Percentiles rank a stretch among this genome's conserved stretches.
phyloP scores from a whole-genome alignment of 1,284 basidiomycete species.

The Cutaneotrichosporon sp. region DNA sequence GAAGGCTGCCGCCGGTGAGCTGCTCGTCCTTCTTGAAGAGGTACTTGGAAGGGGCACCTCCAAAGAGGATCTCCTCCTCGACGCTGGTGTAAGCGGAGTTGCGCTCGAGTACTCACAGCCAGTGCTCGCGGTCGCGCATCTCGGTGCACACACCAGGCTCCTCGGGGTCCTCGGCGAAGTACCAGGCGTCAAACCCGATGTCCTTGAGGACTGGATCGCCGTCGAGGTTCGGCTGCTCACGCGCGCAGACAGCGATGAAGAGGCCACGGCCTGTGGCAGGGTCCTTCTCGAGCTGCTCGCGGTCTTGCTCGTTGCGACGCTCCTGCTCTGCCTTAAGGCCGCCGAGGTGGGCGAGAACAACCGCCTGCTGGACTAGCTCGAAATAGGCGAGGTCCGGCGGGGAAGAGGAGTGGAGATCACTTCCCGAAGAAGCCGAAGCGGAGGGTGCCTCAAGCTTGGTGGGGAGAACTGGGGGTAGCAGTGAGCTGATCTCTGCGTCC shows the following conservation, averaged over 20 bases:
- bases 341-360: constrained; percentile 28
- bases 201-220: constrained; percentile 10
- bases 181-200: constrained; percentile 24
- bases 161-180: constrained; percentile 12
- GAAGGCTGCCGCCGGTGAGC: background rate
- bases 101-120: constrained; percentile 35
- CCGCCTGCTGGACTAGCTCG: constrained; percentile 39
- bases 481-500: background rate
- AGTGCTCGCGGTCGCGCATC: constrained; percentile 39
- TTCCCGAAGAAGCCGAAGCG: background rate
- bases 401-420: background rate
- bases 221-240: constrained; percentile 13
- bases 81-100: constrained; percentile 15
- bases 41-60: constrained; percentile 21
- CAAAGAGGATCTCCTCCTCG: constrained; percentile 27
- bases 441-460: background rate
- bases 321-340: background rate
- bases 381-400: constrained; percentile 28
- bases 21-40: constrained; percentile 35
- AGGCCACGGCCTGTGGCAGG: constrained; percentile 33
- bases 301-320: background rate
- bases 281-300: background rate
- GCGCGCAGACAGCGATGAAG: constrained; percentile 42
- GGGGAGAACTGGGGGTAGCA: background rate
- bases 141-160: constrained; percentile 29